phyloP scores from a whole-genome alignment of 257 asterid genomes.

The Nicotiana paniculata region DNA sequence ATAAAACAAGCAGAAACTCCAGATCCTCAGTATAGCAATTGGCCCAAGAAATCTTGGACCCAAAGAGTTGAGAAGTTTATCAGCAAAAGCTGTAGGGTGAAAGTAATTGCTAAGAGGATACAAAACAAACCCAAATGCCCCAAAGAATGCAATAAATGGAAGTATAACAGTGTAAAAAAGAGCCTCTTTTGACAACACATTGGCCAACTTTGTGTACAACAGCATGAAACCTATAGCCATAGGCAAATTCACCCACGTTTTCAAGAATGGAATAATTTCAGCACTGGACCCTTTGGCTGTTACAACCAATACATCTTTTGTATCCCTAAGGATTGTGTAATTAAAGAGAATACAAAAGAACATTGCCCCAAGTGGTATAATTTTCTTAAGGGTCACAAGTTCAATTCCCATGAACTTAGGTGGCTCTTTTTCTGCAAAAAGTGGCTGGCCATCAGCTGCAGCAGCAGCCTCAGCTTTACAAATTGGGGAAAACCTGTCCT shows the following conservation, averaged over 20 bases:
- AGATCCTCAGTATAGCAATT: conserved; percentile 93
- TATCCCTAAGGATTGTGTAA: conserved; percentile 88
- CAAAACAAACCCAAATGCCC: conserved; percentile 93
- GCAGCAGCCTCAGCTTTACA: conserved; percentile 71
- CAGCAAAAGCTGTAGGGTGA: conserved; percentile 96
- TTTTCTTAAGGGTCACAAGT: conserved; percentile 67
- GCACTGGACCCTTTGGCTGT: conserved; percentile 98
- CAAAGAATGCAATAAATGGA: conserved; percentile 90
- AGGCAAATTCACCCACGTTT: conserved; percentile 99
- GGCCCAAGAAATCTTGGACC: conserved; percentile 99
- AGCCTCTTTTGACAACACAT: conserved; percentile 86
- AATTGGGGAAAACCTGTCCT: conserved; percentile 20
- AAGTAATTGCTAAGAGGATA: conserved; percentile 77
- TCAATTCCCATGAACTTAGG: conserved; percentile 81
- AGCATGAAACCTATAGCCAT: conserved; percentile 98
- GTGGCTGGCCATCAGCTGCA: conserved; percentile 50
- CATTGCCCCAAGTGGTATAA: conserved; percentile 90
- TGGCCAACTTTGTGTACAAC: conserved; percentile 72
- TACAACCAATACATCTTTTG: conserved; percentile 95
- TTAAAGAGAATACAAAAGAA: conserved; percentile 89
- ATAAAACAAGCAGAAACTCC: conserved; percentile 98
- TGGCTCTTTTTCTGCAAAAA: conserved; percentile 38
- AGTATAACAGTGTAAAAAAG: conserved; percentile 76
- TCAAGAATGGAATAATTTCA: conserved; percentile 93
- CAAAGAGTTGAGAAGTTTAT: conserved; percentile 53